phyloP scores from a whole-genome alignment of 352 stramenopile genomes.

The Phytopythium kandeliae region DNA sequence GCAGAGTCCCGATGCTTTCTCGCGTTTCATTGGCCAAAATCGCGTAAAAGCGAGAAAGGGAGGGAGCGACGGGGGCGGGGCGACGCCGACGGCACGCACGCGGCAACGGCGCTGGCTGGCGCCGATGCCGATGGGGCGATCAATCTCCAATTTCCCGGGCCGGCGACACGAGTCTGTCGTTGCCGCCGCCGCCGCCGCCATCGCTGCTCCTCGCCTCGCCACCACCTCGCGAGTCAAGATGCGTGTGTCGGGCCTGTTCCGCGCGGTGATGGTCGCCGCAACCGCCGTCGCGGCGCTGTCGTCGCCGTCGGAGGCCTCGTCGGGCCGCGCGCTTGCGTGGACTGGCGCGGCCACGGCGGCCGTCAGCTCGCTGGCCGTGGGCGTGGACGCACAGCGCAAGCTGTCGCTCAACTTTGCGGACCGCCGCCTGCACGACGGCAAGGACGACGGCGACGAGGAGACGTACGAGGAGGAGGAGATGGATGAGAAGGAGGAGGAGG shows the following conservation, averaged over 20 bases:
- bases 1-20: slow-evolving; percentile 15
- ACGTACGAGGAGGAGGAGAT: slow-evolving; percentile 12
- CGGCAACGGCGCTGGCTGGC: too few relatives aligned
- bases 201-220: background rate
- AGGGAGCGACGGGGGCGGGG: background rate
- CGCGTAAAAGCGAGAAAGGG: background rate
- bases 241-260: slow-evolving; percentile 49
- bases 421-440: slow-evolving; percentile 3
- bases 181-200: background rate
- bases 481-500: slow-evolving; percentile 13
- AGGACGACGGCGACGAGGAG: slow-evolving; percentile 8
- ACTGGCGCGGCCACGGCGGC: slow-evolving; percentile 7
- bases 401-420: slow-evolving; percentile 11
- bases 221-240: slow-evolving; percentile 15
- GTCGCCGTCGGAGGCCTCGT: slow-evolving; percentile 9
- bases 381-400: slow-evolving; percentile 25
- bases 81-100: background rate
- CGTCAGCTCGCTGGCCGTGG: slow-evolving; percentile 19
- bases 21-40: slow-evolving; percentile 25
- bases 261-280: slow-evolving; percentile 40
- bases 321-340: slow-evolving; percentile 9
- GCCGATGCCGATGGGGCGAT: too few relatives aligned
- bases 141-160: slow-evolving; percentile 60
- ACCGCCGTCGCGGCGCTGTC: slow-evolving; percentile 39
- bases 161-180: slow-evolving; percentile 15